Conservation (phyloP, 257 asterid genomes). For the Solanum ossicruentum region DNA sequence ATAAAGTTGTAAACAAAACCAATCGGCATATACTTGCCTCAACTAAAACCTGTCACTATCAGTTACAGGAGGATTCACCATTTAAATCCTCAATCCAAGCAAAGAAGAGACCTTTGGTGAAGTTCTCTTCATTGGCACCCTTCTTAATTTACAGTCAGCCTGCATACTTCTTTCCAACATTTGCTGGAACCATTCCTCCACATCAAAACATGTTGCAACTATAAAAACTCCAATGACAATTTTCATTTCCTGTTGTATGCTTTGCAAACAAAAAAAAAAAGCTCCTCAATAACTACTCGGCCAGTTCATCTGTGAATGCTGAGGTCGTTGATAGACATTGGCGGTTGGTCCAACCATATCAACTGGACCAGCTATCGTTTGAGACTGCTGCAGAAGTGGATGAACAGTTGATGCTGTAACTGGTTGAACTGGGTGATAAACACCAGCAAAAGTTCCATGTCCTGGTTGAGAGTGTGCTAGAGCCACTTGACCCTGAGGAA, state of each 20-base stretch:
- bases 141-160: constrained; percentile 32
- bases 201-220: constrained; percentile 18
- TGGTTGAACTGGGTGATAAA: constrained; percentile 76
- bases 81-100: constrained; percentile 10
- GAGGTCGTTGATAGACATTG: constrained; percentile 74
- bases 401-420: constrained; percentile 50
- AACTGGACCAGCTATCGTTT: constrained; percentile 51
- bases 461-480: constrained; percentile 65
- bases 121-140: constrained; percentile 21
- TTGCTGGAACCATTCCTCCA: constrained; percentile 10
- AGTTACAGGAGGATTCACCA: constrained; percentile 44
- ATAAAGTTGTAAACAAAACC: constrained; percentile 15
- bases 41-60: constrained; percentile 25
- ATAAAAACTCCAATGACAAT: constrained; percentile 13
- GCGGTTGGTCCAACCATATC: constrained; percentile 71
- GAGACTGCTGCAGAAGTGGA: constrained; percentile 78
- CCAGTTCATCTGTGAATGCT: constrained; percentile 81
- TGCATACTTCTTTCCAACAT: constrained; percentile 10
- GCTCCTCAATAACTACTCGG: constrained; percentile 57
- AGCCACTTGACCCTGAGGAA: constrained; percentile 79
- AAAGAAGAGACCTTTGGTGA: constrained; percentile 14
- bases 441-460: constrained; percentile 60
- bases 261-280: constrained; percentile 1
- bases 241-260: constrained; percentile 10
- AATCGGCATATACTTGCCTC: constrained; percentile 24